Conservation (phyloP, 306 rosid species). For the Cajanus cajan region DNA sequence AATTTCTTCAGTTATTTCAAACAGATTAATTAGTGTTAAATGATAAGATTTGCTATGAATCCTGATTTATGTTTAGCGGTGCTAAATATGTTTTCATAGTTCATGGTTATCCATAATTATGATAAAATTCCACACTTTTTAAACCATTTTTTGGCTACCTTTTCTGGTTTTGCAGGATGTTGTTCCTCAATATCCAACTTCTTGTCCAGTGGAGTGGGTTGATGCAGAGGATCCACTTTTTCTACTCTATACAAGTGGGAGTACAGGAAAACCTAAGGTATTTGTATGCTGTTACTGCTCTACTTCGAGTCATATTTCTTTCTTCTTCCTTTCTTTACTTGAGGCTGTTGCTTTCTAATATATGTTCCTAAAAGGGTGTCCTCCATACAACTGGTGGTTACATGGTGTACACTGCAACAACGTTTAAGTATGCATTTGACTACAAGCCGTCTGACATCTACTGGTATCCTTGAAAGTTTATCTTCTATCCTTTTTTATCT, state of each 20-base stretch:
- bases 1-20: constrained; percentile 10
- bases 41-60: constrained; percentile 7
- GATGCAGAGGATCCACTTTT: constrained; percentile 98
- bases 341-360: constrained; percentile 20
- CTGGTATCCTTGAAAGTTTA: constrained; percentile 60
- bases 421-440: constrained; percentile 97
- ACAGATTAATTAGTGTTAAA: constrained; percentile 1
- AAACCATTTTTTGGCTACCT: constrained; percentile 4
- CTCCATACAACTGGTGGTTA: constrained; percentile 97
- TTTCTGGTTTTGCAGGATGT: constrained; percentile 62
- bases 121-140: neutral
- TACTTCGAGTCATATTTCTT: neutral
- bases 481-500: constrained; percentile 17
- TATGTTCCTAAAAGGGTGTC: constrained; percentile 66
- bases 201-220: constrained; percentile 97
- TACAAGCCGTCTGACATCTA: constrained; percentile 82
- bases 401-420: constrained; percentile 95
- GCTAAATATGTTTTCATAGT: constrained; percentile 15
- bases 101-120: constrained; percentile 11
- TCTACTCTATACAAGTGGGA: constrained; percentile 96
- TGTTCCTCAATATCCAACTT: constrained; percentile 64
- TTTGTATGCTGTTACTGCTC: constrained; percentile 20
- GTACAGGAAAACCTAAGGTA: constrained; percentile 99
- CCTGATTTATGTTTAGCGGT: constrained; percentile 18
- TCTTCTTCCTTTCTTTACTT: constrained; percentile 20